Evolutionary conservation across 768 basidiomycete genomes (phyloP).

Genomic region (Russula sp.): DNA sequence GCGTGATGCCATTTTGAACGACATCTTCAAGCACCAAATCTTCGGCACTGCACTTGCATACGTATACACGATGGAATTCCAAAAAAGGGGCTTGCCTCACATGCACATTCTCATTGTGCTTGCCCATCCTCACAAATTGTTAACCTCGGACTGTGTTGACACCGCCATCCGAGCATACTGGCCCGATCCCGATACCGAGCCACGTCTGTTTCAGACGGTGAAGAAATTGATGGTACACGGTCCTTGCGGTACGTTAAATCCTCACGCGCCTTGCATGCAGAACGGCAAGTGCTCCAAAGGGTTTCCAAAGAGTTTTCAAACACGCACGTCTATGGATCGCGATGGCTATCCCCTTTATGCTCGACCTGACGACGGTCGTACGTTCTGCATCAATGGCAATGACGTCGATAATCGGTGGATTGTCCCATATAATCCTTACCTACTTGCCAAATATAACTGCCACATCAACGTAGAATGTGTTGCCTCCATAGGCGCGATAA

Average conservation of each 20-base stretch:
- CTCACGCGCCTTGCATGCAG: not conserved
- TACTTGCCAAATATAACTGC: not conserved
- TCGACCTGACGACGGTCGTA: not conserved
- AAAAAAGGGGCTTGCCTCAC: slow-evolving; percentile 50
- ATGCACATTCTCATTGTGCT: slow-evolving; percentile 35
- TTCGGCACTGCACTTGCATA: slow-evolving; percentile 30
- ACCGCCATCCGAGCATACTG: accelerated
- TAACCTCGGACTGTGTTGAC: not conserved
- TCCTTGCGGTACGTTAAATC: not conserved
- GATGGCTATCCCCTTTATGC: not conserved
- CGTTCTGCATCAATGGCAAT: not conserved
- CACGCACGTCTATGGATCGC: accelerated
- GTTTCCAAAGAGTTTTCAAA: not conserved
- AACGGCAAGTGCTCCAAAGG: not conserved
- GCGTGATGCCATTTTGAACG: too few relatives aligned
- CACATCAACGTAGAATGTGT: not conserved
- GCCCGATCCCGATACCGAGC: not conserved
- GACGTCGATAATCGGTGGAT: not conserved
- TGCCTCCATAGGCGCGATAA: not conserved
- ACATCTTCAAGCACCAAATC: slow-evolving; percentile 38
- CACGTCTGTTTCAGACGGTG: not conserved
- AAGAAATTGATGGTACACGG: not conserved
- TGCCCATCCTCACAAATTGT: not conserved
- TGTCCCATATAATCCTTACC: not conserved
- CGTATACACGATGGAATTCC: slow-evolving; percentile 26